Percentiles rank a stretch among this genome's conserved stretches.
Conservation (phyloP, 73 alveolate genomes). For the Uronychia binucleata region DNA sequence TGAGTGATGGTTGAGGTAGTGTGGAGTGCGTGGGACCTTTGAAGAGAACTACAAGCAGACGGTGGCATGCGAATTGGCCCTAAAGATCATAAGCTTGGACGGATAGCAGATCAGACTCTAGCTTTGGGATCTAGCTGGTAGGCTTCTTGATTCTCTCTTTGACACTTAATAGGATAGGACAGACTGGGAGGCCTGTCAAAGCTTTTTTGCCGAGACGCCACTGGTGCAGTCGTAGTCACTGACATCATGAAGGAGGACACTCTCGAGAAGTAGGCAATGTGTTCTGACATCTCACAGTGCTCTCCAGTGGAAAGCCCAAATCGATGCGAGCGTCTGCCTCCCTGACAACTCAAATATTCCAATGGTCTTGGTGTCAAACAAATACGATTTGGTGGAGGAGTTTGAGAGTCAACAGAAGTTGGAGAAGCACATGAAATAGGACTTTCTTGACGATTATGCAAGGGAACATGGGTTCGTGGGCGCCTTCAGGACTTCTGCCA, state of each 20-base stretch:
- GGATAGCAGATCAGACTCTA: conserved; percentile 50
- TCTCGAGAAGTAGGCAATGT: too few relatives aligned
- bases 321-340: conserved; percentile 45
- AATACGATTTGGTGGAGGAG: conserved; percentile 27
- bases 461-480: conserved; percentile 21
- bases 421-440: conserved; percentile 16
- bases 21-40: too few relatives aligned
- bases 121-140: conserved; percentile 89
- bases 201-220: conserved; percentile 65
- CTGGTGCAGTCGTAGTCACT: conserved; percentile 74
- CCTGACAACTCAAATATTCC: conserved; percentile 11
- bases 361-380: conserved; percentile 30
- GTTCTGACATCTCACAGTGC: conserved; percentile 16
- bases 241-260: conserved; percentile 60
- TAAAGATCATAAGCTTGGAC: conserved; percentile 60
- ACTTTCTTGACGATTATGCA: conserved; percentile 11
- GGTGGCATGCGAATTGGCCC: conserved; percentile 69
- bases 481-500: conserved; percentile 29
- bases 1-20: too few relatives aligned
- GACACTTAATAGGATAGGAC: conserved; percentile 84
- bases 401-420: conserved; percentile 2
- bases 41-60: conserved; percentile 61
- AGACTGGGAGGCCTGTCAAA: conserved; percentile 54
- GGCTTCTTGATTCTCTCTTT: conserved; percentile 15
- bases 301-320: conserved; percentile 56